Evolutionary conservation across 805 yeast species (phyloP).

Genomic region (Myxozyma udenii): DNA sequence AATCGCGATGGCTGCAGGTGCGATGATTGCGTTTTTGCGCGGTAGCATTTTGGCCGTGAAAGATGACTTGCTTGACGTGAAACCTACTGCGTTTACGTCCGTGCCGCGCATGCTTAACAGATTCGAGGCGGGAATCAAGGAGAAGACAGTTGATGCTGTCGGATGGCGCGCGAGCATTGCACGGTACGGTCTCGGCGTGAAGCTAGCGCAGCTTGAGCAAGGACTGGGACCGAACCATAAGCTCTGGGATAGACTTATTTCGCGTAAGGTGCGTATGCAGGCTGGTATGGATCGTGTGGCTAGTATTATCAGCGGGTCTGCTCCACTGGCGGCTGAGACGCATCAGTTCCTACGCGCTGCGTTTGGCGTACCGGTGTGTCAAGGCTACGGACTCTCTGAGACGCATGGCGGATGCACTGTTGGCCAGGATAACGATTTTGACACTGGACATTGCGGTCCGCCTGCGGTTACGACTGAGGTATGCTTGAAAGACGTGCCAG

Average conservation of each 20-base stretch:
- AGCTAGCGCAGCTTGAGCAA: slow-evolving; percentile 37
- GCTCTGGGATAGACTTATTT: slow-evolving; percentile 41
- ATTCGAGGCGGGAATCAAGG: slow-evolving; percentile 59
- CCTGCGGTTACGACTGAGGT: slow-evolving; percentile 56
- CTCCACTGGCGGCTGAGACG: slow-evolving; percentile 65
- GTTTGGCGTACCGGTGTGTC: slow-evolving; percentile 52
- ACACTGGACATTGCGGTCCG: slow-evolving; percentile 58
- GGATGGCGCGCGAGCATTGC: slow-evolving; percentile 47
- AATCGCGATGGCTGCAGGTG: slow-evolving; percentile 48
- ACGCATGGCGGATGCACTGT: slow-evolving; percentile 32
- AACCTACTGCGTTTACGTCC: slow-evolving; percentile 53
- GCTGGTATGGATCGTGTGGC: slow-evolving; percentile 50
- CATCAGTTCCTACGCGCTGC: slow-evolving; percentile 60
- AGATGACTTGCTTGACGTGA: slow-evolving; percentile 55
- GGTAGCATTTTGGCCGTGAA: slow-evolving; percentile 50
- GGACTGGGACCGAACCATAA: slow-evolving; percentile 42
- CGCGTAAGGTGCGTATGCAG: slow-evolving; percentile 46
- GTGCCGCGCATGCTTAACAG: slow-evolving; percentile 66
- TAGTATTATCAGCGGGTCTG: slow-evolving; percentile 55
- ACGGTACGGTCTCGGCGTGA: slow-evolving; percentile 46
- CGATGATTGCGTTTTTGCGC: slow-evolving; percentile 54
- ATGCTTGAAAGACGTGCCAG: slow-evolving; percentile 62
- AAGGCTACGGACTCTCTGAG: slow-evolving; percentile 79
- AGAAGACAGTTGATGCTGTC: slow-evolving; percentile 45
- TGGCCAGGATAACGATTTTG: slow-evolving; percentile 44